A percentile compares a stretch with the other conserved stretches of the same genome.
phyloP scores from a whole-genome alignment of 192 early-diverging fungal genomes.

The Cetraspora pellucida region DNA sequence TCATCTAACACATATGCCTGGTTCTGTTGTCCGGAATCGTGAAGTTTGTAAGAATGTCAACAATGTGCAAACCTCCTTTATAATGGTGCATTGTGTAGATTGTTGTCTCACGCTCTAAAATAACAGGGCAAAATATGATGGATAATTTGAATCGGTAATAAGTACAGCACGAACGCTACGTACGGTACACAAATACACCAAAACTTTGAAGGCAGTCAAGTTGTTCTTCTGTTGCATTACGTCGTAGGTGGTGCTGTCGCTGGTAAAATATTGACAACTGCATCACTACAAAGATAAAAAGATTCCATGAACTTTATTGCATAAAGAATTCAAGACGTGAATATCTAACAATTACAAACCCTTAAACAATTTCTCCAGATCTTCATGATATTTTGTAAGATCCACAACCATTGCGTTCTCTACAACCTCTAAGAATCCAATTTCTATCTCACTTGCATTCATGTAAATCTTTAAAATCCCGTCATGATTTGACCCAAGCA shows the following conservation, averaged over 20 bases:
- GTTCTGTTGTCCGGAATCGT: constrained; percentile 2
- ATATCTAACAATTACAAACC: constrained; percentile 28
- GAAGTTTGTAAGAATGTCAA: constrained; percentile 24
- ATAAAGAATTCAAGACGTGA: constrained; percentile 8
- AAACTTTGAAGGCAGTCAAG: constrained; percentile 24
- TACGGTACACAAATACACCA: constrained; percentile 30
- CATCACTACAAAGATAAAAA: constrained; percentile 27
- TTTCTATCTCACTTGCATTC: constrained; percentile 25
- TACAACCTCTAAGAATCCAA: constrained; percentile 28
- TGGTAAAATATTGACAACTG: constrained; percentile 32
- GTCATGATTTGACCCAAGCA: constrained; percentile 18
- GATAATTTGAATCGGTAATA: too few species aligned
- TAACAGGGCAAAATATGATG: constrained; percentile 3
- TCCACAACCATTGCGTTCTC: constrained; percentile 1
- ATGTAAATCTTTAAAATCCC: constrained; percentile 31
- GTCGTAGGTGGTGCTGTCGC: constrained; percentile 19
- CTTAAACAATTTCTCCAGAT: constrained; percentile 24
- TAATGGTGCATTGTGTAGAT: constrained; percentile 13
- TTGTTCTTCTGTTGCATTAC: constrained; percentile 23
- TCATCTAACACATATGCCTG: constrained; percentile 20
- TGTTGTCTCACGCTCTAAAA: constrained; percentile 8
- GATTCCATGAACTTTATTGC: background rate
- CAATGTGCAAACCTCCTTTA: constrained; percentile 29
- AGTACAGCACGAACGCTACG: background rate
- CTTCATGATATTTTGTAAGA: constrained; percentile 5